Conservation (phyloP, 768 basidiomycete genomes). For the Podaxis sp. region DNA sequence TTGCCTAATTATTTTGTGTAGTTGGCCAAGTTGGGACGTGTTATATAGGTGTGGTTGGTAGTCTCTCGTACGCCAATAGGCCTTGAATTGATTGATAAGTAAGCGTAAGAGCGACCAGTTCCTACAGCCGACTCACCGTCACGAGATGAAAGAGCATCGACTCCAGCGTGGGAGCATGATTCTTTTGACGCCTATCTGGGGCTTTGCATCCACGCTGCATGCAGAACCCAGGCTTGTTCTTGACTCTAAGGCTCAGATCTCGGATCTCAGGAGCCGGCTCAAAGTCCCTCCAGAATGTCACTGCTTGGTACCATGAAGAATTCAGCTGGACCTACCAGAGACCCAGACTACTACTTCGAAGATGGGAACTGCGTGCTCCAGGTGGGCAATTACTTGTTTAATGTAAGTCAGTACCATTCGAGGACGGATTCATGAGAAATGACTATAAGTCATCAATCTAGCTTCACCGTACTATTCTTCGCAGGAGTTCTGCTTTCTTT, state of each 20-base stretch:
- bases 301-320: too few relatives aligned
- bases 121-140: too few relatives aligned
- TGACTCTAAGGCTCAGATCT: too few relatives aligned
- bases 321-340: not conserved
- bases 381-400: not conserved
- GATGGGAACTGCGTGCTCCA: not conserved
- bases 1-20: slow-evolving; percentile 1
- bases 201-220: not conserved
- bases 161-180: not conserved
- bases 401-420: not conserved
- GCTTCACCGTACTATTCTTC: slow-evolving; percentile 4
- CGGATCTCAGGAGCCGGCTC: too few relatives aligned
- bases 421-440: not conserved
- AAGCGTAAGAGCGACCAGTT: too few relatives aligned
- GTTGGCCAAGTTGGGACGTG: not conserved
- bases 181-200: not conserved
- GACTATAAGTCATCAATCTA: not conserved
- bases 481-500: not conserved
- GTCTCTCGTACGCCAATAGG: not conserved
- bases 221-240: not conserved
- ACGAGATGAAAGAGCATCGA: not conserved
- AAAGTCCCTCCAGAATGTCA: too few relatives aligned
- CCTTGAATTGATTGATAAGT: too few relatives aligned
- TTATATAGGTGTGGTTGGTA: not conserved
- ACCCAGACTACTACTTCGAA: not conserved